Conservation (phyloP, 495 filamentous ascomycete genomes). For the Rhypophila decipiens region DNA sequence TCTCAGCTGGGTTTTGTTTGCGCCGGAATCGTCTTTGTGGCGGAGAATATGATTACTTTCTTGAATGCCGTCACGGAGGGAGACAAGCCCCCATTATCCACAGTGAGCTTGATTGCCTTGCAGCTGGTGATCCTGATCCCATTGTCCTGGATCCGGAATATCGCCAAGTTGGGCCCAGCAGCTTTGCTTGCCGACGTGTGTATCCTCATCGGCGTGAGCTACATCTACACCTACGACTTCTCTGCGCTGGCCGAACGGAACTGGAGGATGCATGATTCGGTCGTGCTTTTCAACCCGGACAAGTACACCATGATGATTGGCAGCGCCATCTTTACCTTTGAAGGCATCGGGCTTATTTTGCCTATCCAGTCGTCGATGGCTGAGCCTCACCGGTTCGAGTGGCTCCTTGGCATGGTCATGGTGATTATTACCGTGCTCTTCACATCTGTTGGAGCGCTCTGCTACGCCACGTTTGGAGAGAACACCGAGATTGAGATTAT, state of each 20-base stretch:
- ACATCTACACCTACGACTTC: conserved; percentile 60
- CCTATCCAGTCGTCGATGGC: conserved; percentile 61
- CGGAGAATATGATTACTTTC: conserved; percentile 55
- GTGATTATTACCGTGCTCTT: conserved; percentile 57
- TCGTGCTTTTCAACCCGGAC: conserved; percentile 55
- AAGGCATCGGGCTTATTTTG: conserved; percentile 60
- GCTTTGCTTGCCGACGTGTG: conserved; percentile 56
- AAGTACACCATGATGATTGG: conserved; percentile 58
- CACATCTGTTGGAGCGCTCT: conserved; percentile 56
- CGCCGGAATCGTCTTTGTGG: conserved; percentile 59
- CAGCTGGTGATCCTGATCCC: conserved; percentile 53
- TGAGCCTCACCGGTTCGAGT: conserved; percentile 51
- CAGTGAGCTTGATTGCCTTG: conserved; percentile 44
- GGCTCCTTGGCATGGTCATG: conserved; percentile 54
- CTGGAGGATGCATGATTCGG: conserved; percentile 41
- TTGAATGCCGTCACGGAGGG: conserved; percentile 44
- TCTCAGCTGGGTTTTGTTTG: conserved; percentile 64
- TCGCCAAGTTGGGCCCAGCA: conserved; percentile 54
- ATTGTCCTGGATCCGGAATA: conserved; percentile 56
- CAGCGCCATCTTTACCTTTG: conserved; percentile 60
- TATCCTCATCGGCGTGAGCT: conserved; percentile 56
- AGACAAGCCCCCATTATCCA: conserved; percentile 31
- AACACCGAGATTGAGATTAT: conserved; percentile 56
- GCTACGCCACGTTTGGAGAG: conserved; percentile 58
- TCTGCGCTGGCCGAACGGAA: conserved; percentile 39